Base-by-base conservation (phyloP, 2,329 filamentous ascomycete genomes). In the Scedosporium boydii region DNA sequence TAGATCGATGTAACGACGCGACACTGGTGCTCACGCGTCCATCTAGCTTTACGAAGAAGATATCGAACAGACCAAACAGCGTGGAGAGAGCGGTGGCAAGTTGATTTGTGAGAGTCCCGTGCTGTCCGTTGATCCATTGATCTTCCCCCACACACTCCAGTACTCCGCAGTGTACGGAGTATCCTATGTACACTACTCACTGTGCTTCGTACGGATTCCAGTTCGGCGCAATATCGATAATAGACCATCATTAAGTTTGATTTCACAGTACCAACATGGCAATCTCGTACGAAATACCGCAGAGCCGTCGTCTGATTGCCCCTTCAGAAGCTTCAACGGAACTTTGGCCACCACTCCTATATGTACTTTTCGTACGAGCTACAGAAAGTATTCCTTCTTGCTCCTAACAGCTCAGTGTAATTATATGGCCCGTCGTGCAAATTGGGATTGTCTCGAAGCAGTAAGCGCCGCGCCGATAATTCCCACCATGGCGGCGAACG, bases 371-470 rank as follows among this genome's bases (percentile, higher is more conserved):
- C 44, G 44, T 23, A n/a, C n/a, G 44, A 18, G 21, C 44, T 10
- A 48, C n/a, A 48, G 12, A 48, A 48, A 48, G 44, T 23, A 48
- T 48, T 48, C 10, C 2, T 9, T 38, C 34, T 12, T 38, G 34
- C 34, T 38, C 34, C 34, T 38, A 48, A 10, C 18, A 48, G 9
- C 18, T n/a, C 44, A 21, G 18, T 48, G 44, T 55, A 55, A 27
- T 55, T 55, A 55, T 55, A 55, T 55, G 51, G 51, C 18, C 51
- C 51, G 23, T 55, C 18, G 18, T 46, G 59, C 46, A 60, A 61
- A 61, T 61, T 61, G 59, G 59, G 46, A 61, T 55, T 61, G 29
- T 51, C 59, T 42, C 46, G 44, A 61, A 61, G 59, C 59, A 48
- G 59, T 56, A 61, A 61, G 59, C 48, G 59, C 34, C 29, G 9